Evolutionary conservation across 805 yeast genomes (phyloP).

Genomic region (Torulaspora delbrueckii): DNA sequence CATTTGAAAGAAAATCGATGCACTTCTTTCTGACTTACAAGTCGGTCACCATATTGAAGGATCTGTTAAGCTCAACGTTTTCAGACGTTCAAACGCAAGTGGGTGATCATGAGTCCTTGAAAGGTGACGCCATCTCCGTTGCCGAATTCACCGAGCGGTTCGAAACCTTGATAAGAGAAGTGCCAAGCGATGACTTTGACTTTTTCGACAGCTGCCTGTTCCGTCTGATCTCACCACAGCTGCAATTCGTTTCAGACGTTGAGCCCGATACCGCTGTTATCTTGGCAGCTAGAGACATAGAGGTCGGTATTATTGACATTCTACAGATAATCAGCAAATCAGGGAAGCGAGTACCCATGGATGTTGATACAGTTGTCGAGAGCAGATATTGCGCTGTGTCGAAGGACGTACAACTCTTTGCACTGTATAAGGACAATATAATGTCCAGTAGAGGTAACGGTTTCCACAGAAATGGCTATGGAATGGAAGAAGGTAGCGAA

Average conservation of each 20-base stretch:
- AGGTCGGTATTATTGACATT: conserved; percentile 46
- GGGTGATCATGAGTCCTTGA: conserved; percentile 19
- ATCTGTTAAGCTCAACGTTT: conserved; percentile 30
- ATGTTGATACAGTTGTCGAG: conserved; percentile 43
- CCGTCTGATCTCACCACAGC: conserved; percentile 56
- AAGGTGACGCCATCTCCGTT: conserved; percentile 22
- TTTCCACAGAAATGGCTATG: conserved; percentile 29
- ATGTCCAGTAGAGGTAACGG: conserved; percentile 30
- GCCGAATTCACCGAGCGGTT: conserved; percentile 40
- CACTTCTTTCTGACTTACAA: conserved; percentile 45
- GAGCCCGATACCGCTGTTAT: conserved; percentile 47
- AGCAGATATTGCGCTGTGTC: conserved; percentile 52
- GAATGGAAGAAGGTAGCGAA: conserved; percentile 24
- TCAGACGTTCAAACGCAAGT: conserved; percentile 18
- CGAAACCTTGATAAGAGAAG: conserved; percentile 43
- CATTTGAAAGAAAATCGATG: conserved; percentile 41
- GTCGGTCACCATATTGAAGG: conserved; percentile 47
- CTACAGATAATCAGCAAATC: conserved; percentile 37
- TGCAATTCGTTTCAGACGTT: conserved; percentile 47
- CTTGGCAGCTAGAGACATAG: conserved; percentile 54
- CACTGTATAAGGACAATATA: conserved; percentile 41
- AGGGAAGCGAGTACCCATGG: conserved; percentile 28
- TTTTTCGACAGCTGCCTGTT: conserved; percentile 49
- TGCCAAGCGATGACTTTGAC: conserved; percentile 37
- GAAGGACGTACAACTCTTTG: conserved; percentile 52